Percentiles rank a stretch among this genome's conserved stretches.
phyloP scores from a whole-genome alignment of 2,329 filamentous ascomycete species.

The Didymella lethalis region DNA sequence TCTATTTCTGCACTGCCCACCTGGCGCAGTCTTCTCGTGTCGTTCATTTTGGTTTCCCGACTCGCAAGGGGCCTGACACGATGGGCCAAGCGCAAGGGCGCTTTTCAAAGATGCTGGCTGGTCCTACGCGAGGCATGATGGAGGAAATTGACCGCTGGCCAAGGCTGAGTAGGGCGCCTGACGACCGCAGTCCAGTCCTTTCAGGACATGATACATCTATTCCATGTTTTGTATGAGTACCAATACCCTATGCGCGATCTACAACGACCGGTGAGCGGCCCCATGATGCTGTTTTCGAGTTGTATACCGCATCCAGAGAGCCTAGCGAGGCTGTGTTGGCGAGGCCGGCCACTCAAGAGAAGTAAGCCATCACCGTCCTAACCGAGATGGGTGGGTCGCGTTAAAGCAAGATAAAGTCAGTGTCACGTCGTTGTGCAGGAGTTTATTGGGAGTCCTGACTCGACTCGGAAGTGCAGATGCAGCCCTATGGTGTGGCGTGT shows the following conservation, averaged over 20 bases:
- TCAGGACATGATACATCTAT: background rate
- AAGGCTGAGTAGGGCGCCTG: constrained; percentile 14
- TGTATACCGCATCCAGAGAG: constrained; percentile 4
- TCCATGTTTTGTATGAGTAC: background rate
- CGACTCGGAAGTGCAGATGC: constrained; percentile 4
- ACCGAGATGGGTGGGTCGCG: background rate
- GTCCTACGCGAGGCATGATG: background rate
- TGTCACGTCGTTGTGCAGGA: constrained; percentile 8
- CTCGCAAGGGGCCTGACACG: constrained; percentile 20
- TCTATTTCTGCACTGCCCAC: constrained; percentile 11
- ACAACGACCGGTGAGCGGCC: constrained; percentile 2
- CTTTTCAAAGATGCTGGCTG: constrained; percentile 2
- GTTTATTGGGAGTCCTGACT: background rate
- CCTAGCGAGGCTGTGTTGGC: constrained; percentile 11
- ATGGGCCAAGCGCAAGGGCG: constrained; percentile 28
- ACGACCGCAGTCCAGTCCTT: background rate
- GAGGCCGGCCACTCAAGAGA: background rate
- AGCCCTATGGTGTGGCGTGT: constrained; percentile 4
- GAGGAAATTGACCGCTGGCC: background rate
- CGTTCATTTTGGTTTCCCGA: constrained; percentile 22
- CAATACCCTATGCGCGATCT: constrained; percentile 3
- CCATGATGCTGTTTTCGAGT: background rate
- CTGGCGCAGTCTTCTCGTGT: constrained; percentile 24
- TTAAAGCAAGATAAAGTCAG: background rate
- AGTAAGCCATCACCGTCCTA: constrained; percentile 6